A percentile compares a stretch with the other conserved stretches of the same genome.
Conservation (phyloP, 2,329 filamentous ascomycete genomes). For the Curvularia eragrostidis region DNA sequence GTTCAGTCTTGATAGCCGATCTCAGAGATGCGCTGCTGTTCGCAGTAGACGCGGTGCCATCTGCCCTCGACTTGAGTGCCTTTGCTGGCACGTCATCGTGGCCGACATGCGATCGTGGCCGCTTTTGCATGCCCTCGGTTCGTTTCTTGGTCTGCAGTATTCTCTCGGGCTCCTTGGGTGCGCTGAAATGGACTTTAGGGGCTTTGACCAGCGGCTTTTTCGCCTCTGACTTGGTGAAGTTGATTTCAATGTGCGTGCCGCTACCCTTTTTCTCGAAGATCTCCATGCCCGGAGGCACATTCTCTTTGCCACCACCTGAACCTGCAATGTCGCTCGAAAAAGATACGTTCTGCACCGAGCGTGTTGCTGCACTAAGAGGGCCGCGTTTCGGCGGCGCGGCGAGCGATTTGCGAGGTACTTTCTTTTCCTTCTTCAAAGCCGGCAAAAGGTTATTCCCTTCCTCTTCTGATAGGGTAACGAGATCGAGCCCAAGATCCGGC, state of each 20-base stretch:
- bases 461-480: constrained; percentile 50
- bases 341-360: constrained; percentile 51
- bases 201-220: constrained; percentile 35
- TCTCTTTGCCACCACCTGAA: constrained; percentile 67
- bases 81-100: constrained; percentile 45
- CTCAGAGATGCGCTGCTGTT: constrained; percentile 33
- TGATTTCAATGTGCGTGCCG: constrained; percentile 40
- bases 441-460: constrained; percentile 41
- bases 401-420: constrained; percentile 50
- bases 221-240: constrained; percentile 38
- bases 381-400: constrained; percentile 57
- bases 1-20: constrained; percentile 36
- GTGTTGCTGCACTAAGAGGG: constrained; percentile 56
- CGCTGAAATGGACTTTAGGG: constrained; percentile 39
- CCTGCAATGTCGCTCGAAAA: constrained; percentile 58
- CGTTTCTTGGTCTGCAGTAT: constrained; percentile 29
- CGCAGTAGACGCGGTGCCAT: constrained; percentile 38
- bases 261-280: constrained; percentile 34
- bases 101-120: constrained; percentile 41
- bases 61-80: constrained; percentile 40
- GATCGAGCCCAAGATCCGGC: constrained; percentile 48
- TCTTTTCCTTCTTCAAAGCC: constrained; percentile 44
- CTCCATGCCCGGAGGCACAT: constrained; percentile 61
- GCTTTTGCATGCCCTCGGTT: constrained; percentile 42
- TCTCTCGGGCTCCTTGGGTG: constrained; percentile 30